These are phyloP conservation scores for Coemansia guatemalensis DNA, from an alignment of 192 early-diverging fungal species.

Conservation along the genomic window DNA sequence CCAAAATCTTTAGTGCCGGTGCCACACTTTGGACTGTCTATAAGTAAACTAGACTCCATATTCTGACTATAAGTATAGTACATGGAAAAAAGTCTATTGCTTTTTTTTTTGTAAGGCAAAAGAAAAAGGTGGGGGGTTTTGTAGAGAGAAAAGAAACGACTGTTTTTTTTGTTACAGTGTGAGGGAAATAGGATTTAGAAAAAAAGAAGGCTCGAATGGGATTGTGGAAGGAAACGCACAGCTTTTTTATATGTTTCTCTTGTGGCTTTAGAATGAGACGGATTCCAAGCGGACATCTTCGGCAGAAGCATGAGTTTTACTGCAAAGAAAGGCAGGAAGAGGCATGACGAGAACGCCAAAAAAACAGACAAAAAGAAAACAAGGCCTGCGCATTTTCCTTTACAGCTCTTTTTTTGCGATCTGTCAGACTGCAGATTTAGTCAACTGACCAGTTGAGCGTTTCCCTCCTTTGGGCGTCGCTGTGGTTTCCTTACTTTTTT, in stretches of 20 bases:
- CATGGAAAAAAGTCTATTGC: neutral
- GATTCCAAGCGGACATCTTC: neutral
- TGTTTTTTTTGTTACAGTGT: neutral
- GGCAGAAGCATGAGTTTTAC: neutral
- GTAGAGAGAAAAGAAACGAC: no score
- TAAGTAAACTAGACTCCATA: neutral
- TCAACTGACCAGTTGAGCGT: constrained; percentile 2
- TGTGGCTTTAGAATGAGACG: neutral
- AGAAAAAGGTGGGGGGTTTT: no score
- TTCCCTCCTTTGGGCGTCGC: neutral
- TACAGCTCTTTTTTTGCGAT: constrained; percentile 2
- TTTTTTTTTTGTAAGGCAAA: no score
- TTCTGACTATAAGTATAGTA: neutral
- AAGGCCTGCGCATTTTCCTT: neutral
- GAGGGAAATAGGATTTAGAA: neutral
- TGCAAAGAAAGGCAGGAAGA: constrained; percentile 2
- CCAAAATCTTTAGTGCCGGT: neutral
- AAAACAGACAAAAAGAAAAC: neutral
- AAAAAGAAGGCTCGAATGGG: neutral
- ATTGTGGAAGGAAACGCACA: neutral
- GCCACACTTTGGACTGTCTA: neutral
- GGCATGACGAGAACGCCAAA: neutral
- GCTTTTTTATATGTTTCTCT: neutral
- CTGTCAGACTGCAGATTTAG: neutral
- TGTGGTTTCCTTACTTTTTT: neutral